Base-by-base conservation (phyloP, 345 rosid genomes). In the Eucalyptus cloeziana region DNA sequence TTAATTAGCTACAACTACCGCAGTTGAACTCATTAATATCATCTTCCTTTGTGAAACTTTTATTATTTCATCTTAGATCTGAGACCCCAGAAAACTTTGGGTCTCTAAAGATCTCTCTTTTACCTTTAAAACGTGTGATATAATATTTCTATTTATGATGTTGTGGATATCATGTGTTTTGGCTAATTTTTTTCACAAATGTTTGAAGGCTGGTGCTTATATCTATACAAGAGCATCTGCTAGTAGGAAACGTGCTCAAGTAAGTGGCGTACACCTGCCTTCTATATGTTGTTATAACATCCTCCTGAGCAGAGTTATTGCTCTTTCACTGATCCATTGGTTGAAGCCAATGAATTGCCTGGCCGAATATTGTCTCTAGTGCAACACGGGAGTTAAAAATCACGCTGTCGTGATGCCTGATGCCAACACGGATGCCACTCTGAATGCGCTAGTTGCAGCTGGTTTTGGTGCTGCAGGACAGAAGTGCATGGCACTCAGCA, bases 381-480 rank as follows among this genome's bases (percentile, higher is more conserved):
- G 90, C 91, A 93, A 90, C 90, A 86, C 88, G 87, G 94, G 94
- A 89, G 93, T 92, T 60, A 95, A 93, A 88, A 93, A 91, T 91
- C 91, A 93, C 87, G 95, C 94, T 30, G 92, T 95, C 85, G 94
- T 95, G 92, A 93, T 94, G 97, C 94, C 95, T 90, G 97, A 94
- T 92, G 96, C 96, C 88, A 93, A 88, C 81, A 62, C 90, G 83
- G 97, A 92, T 81, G 93, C 94, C 90, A 94, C 97, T 90, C 52
- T 95, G 90, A 90, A 92, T 91, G 92, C 94, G 87, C 49, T 95
- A 62, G 95, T 90, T 89, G 93, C 95, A 86, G 92, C 94, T 88
- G 96, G 95, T 44, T 94, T 95, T 91, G 95, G 97, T 86, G 93
- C 92, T 81, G 95, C 94, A 60, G 97, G 96, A 89, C 97, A 95